Evolutionary conservation across 1,284 basidiomycete genomes (phyloP).

Genomic region (Boletus sp.): DNA sequence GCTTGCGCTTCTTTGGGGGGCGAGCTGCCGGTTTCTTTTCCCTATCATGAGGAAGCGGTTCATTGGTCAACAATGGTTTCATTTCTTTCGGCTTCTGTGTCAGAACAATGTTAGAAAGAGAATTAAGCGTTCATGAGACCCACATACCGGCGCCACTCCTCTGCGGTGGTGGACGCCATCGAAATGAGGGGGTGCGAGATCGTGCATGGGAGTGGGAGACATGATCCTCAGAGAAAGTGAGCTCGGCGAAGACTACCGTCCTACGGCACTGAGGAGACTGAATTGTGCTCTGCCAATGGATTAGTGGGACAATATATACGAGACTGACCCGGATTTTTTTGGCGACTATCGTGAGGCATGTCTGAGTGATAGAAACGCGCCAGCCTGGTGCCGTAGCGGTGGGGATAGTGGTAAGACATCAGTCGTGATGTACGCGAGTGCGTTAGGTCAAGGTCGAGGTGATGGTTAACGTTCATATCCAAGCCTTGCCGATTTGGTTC

Average conservation of each 20-base stretch:
- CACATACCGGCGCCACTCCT: conserved; percentile 24
- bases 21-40: conserved; percentile 20
- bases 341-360: conserved; percentile 23
- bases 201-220: conserved; percentile 10
- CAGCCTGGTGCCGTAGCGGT: conserved; percentile 35
- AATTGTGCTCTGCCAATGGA: conserved; percentile 12
- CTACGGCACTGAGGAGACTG: conserved; percentile 14
- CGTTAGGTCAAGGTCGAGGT: conserved; percentile 29
- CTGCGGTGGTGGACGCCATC: conserved; percentile 17
- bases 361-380: conserved; percentile 33
- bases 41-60: conserved; percentile 26
- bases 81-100: conserved; percentile 25
- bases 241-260: conserved; percentile 9
- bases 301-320: conserved; percentile 29
- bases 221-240: conserved; percentile 10
- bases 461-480: conserved; percentile 34
- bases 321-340: conserved; percentile 18
- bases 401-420: conserved; percentile 26
- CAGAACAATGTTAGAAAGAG: conserved; percentile 13
- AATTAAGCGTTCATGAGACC: conserved; percentile 12
- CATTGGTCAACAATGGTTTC: conserved; percentile 21
- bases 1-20: conserved; percentile 27
- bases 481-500: conserved; percentile 31
- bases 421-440: conserved; percentile 25
- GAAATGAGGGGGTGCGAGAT: conserved; percentile 11